A percentile compares a stretch with the other conserved stretches of the same genome.
phyloP scores from a whole-genome alignment of 768 basidiomycete species.

The Austroboletus eburneus region DNA sequence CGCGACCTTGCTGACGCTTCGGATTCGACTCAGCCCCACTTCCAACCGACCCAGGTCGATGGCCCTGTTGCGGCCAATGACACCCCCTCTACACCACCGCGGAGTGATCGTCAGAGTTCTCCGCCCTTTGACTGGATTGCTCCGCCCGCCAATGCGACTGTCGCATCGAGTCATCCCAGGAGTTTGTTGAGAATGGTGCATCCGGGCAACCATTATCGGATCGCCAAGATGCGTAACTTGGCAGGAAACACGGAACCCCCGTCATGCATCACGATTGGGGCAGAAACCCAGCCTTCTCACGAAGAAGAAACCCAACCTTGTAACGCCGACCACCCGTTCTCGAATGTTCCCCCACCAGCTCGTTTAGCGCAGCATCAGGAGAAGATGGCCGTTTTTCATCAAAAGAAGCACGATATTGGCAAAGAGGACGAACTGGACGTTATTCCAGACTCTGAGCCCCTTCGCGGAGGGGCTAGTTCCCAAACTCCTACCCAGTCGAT shows the following conservation, averaged over 20 bases:
- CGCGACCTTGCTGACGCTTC: constrained; percentile 27
- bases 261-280: constrained; percentile 7
- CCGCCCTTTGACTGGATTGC: constrained; percentile 20
- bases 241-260: constrained; percentile 18
- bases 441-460: constrained; percentile 64
- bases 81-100: constrained; percentile 1
- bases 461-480: constrained; percentile 28
- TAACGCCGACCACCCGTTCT: neutral
- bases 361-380: constrained; percentile 3
- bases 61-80: neutral
- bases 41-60: constrained; percentile 5
- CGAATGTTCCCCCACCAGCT: neutral
- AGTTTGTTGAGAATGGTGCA: constrained; percentile 33
- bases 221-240: constrained; percentile 24
- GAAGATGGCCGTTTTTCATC: neutral
- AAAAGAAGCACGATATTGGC: no score
- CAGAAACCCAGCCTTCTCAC: constrained; percentile 16
- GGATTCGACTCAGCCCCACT: constrained; percentile 21
- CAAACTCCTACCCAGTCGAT: constrained; percentile 15
- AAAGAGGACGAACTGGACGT: constrained; percentile 45
- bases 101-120: constrained; percentile 4
- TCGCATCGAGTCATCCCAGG: constrained; percentile 26
- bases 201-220: constrained; percentile 30
- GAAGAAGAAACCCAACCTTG: constrained; percentile 18
- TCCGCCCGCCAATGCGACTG: constrained; percentile 9